A percentile compares a stretch with the other conserved stretches of the same genome.
These are phyloP conservation scores for Nitzschia sp. DNA, from an alignment of 108 stramenopile genomes.

Conservation along the genomic window DNA sequence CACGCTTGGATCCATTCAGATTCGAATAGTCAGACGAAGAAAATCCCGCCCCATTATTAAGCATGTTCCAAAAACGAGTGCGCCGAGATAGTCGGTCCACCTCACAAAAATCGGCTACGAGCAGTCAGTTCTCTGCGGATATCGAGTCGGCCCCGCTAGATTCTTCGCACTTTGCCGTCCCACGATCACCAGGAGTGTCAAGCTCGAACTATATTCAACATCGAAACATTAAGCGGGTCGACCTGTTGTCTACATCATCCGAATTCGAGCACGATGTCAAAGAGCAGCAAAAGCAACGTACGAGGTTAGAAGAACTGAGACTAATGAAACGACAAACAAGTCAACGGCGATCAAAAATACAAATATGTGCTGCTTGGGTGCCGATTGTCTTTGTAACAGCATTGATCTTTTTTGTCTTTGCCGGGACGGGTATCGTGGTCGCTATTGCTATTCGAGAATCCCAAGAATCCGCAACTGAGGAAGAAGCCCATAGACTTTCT, in stretches of 20 bases:
- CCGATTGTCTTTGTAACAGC: not conserved
- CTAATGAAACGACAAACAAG: not conserved
- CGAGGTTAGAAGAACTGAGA: not conserved
- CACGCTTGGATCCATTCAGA: too few relatives aligned
- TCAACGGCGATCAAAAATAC: not conserved
- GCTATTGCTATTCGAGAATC: not conserved
- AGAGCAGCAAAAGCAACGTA: not conserved
- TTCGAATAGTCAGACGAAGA: too few relatives aligned
- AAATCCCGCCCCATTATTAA: too few relatives aligned
- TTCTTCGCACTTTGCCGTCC: not conserved
- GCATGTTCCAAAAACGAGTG: too few relatives aligned
- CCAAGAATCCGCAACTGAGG: not conserved
- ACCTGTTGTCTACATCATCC: not conserved
- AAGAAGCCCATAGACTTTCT: slow-evolving; percentile 23
- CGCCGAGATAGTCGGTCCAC: too few relatives aligned
- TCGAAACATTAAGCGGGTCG: not conserved
- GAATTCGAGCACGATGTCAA: slow-evolving; percentile 3
- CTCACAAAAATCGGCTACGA: too few relatives aligned
- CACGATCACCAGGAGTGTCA: not conserved
- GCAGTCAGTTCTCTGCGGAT: too few relatives aligned
- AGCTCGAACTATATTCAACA: not conserved
- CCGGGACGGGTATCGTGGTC: not conserved
- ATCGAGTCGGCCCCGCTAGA: too few relatives aligned
- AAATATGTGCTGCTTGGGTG: not conserved
- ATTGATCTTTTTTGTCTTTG: not conserved